Evolutionary conservation across 1,139 yeast species (phyloP).

Genomic region (Kodamaea fungicola): DNA sequence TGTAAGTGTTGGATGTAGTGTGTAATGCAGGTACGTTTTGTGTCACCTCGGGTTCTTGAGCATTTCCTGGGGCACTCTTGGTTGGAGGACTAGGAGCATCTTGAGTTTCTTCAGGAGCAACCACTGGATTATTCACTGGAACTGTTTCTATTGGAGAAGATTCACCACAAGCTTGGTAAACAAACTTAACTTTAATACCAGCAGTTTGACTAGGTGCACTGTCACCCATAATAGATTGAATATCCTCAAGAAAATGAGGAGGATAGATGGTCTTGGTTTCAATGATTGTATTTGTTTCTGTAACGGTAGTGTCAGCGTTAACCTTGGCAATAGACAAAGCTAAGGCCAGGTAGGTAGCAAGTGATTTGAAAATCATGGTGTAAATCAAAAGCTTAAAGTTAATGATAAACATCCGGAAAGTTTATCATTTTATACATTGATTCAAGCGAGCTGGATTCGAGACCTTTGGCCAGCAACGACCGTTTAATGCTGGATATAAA

Average conservation of each 20-base stretch:
- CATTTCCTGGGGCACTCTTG: neutral
- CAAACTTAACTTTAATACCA: conserved; percentile 34
- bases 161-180: conserved; percentile 14
- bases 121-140: neutral
- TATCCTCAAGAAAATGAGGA: conserved; percentile 22
- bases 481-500: neutral
- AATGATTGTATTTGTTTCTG: conserved; percentile 21
- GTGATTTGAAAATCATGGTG: conserved; percentile 13
- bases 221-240: conserved; percentile 19
- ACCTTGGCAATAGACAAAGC: conserved; percentile 9
- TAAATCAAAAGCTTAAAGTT: neutral
- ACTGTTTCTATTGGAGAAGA: neutral
- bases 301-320: conserved; percentile 10
- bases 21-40: neutral
- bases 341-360: conserved; percentile 12
- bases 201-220: conserved; percentile 20
- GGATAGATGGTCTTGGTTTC: conserved; percentile 31
- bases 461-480: neutral
- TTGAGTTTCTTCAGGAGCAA: neutral
- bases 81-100: neutral
- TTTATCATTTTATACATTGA: neutral
- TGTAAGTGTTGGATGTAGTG: conserved; percentile 1
- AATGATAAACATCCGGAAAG: neutral
- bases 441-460: neutral
- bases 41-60: neutral